Percentiles rank a stretch among this genome's conserved stretches.
phyloP scores from a whole-genome alignment of 164 flowering plant species.

The Vitis riparia region DNA sequence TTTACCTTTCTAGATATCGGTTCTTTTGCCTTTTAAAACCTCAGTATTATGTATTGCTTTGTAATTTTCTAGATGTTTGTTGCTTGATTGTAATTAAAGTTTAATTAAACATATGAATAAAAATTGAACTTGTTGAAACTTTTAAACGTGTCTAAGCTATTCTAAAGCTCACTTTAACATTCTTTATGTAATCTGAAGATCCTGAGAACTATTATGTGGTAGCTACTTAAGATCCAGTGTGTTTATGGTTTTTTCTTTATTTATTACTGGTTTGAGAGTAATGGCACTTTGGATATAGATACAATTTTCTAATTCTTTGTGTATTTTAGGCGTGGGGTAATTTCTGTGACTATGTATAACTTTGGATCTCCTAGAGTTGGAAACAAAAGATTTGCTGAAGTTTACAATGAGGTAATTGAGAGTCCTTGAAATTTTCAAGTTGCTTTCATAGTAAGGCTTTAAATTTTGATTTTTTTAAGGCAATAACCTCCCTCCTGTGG shows the following conservation, averaged over 20 bases:
- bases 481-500: no score
- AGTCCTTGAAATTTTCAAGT: background rate
- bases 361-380: constrained; percentile 99
- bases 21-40: no score
- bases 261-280: background rate
- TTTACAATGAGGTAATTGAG: constrained; percentile 77
- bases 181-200: background rate
- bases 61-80: no score
- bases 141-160: no score
- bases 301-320: background rate
- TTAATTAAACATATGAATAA: no score
- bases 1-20: no score
- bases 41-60: no score
- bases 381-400: constrained; percentile 82
- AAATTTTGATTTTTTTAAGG: background rate
- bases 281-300: background rate
- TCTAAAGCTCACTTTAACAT: no score
- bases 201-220: background rate
- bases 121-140: no score
- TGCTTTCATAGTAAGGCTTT: background rate
- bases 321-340: constrained; percentile 58
- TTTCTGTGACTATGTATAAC: constrained; percentile 90
- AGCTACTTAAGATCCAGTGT: background rate
- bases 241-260: background rate
- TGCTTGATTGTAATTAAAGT: no score